Conservation (phyloP, 148 eudicot genomes). For the Polygonum maritimum region DNA sequence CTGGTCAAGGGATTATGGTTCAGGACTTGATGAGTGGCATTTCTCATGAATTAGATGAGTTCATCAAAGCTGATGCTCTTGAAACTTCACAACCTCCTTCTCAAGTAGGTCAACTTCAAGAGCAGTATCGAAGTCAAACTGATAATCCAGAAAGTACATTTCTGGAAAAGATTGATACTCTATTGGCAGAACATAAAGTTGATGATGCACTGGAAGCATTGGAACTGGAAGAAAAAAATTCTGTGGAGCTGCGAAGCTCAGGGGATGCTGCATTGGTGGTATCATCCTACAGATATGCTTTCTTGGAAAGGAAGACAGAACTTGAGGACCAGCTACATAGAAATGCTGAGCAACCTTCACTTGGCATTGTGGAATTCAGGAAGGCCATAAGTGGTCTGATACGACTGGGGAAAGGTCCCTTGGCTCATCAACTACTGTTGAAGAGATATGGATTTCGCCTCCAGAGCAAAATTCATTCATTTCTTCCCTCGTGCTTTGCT, state of each 20-base stretch:
- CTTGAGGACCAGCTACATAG: constrained; percentile 66
- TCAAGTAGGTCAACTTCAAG: constrained; percentile 31
- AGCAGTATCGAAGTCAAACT: constrained; percentile 25
- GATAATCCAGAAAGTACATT: constrained; percentile 32
- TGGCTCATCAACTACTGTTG: constrained; percentile 70
- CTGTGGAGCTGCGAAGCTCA: constrained; percentile 48
- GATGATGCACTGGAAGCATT: constrained; percentile 76
- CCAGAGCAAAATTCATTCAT: constrained; percentile 50
- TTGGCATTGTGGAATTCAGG: constrained; percentile 48
- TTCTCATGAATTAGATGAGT: constrained; percentile 58
- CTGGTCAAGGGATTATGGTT: constrained; percentile 77
- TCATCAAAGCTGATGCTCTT: constrained; percentile 35
- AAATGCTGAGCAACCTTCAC: constrained; percentile 53
- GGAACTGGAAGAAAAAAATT: constrained; percentile 55
- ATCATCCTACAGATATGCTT: constrained; percentile 51
- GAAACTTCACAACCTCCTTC: constrained; percentile 36
- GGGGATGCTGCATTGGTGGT: constrained; percentile 41
- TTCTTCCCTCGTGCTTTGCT: constrained; percentile 63
- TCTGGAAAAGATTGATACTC: constrained; percentile 70
- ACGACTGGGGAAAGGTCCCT: constrained; percentile 78
- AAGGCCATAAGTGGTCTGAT: constrained; percentile 52
- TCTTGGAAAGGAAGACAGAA: constrained; percentile 48
- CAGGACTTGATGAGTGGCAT: constrained; percentile 77
- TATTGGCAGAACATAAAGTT: constrained; percentile 68
- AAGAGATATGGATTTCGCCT: constrained; percentile 65